Evolutionary conservation across 2,329 filamentous ascomycete genomes (phyloP).

Genomic region (Cryphonectria radicalis): DNA sequence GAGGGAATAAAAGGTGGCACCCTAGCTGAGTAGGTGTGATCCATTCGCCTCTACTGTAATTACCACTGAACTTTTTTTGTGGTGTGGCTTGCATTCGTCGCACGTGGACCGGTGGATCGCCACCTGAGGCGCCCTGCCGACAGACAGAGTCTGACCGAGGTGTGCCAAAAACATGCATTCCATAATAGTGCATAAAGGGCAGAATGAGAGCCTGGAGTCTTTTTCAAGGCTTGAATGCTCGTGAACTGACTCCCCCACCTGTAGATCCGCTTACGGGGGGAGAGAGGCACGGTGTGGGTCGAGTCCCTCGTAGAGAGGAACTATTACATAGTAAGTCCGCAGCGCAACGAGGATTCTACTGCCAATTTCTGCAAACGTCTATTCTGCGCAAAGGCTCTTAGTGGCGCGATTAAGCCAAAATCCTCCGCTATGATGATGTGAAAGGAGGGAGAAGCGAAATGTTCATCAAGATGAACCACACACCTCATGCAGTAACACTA

Average conservation of each 20-base stretch:
- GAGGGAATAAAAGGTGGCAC: background rate
- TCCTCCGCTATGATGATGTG: background rate
- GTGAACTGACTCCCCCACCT: background rate
- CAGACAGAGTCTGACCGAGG: too few relatives aligned
- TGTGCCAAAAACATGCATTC: too few relatives aligned
- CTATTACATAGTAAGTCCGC: background rate
- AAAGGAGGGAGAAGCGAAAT: background rate
- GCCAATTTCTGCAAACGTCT: background rate
- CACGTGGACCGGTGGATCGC: background rate
- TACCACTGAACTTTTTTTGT: background rate
- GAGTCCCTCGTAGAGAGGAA: background rate
- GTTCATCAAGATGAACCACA: background rate
- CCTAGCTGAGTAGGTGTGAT: background rate
- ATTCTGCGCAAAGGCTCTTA: background rate
- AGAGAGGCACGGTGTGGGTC: background rate
- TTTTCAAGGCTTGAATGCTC: too few relatives aligned
- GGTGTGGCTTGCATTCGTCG: background rate
- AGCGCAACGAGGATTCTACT: background rate
- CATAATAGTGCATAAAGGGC: too few relatives aligned
- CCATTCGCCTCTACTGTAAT: background rate
- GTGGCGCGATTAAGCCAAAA: background rate
- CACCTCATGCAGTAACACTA: background rate
- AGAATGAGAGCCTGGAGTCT: too few relatives aligned
- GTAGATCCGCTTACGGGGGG: background rate
- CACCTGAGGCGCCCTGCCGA: too few relatives aligned